Evolutionary conservation across 139 green algal species (phyloP).

Genomic region (Deuterostichococcus epilithicus): DNA sequence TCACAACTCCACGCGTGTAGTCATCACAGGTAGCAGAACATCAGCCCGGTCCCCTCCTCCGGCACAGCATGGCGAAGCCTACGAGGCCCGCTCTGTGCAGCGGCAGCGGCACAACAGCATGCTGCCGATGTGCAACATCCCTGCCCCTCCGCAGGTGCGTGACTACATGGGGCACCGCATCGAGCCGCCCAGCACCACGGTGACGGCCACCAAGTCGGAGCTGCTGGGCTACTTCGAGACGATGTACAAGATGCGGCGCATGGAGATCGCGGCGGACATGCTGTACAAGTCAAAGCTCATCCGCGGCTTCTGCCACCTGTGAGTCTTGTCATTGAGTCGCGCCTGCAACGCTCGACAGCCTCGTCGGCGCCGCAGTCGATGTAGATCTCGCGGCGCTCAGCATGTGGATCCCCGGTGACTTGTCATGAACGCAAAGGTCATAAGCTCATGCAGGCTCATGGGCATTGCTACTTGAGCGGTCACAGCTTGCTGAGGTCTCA

Average conservation of each 20-base stretch:
- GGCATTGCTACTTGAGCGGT: no score
- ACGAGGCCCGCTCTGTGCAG: neutral
- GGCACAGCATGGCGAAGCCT: no score
- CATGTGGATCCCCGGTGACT: no score
- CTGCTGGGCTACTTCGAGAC: conserved; percentile 69
- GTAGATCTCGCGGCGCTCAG: no score
- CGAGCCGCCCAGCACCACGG: conserved; percentile 69
- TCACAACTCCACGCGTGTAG: no score
- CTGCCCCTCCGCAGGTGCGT: conserved; percentile 37
- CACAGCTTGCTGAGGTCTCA: no score
- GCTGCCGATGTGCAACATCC: neutral
- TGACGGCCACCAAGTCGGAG: conserved; percentile 75
- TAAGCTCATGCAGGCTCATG: no score
- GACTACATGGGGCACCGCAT: conserved; percentile 76
- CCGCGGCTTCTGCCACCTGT: conserved; percentile 97
- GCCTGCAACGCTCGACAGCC: no score
- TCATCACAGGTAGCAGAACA: no score
- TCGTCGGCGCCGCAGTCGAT: no score
- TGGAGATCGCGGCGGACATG: conserved; percentile 95
- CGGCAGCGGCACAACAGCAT: neutral
- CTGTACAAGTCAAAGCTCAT: conserved; percentile 95
- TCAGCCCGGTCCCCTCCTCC: no score
- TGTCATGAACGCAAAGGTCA: no score
- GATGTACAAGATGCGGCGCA: conserved; percentile 87
- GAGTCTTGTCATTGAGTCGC: conserved; percentile 16